Percentiles rank a stretch among this genome's conserved stretches.
These are phyloP conservation scores for Fusarium ramigenum DNA, from an alignment of 2,329 filamentous ascomycete genomes.

Conservation along the genomic window DNA sequence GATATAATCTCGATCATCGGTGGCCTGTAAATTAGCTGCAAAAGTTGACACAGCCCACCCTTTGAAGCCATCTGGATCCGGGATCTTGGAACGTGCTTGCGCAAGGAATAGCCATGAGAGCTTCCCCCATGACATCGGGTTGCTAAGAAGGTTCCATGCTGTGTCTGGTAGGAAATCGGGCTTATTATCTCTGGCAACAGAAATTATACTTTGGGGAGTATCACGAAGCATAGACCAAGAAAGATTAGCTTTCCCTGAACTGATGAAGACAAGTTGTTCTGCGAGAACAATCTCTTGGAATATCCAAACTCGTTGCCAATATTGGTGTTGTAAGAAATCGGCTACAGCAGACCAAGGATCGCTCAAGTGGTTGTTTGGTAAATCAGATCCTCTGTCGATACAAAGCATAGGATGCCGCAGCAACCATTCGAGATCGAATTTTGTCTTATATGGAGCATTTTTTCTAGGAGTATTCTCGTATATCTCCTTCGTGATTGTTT, in stretches of 20 bases:
- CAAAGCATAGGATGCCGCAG: not conserved
- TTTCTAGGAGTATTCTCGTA: not conserved
- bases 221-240: not conserved
- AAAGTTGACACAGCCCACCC: conserved; percentile 11
- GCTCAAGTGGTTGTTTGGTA: not conserved
- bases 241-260: not conserved
- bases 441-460: not conserved
- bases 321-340: conserved; percentile 1
- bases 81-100: conserved; percentile 7
- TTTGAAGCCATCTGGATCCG: conserved; percentile 10
- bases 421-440: not conserved
- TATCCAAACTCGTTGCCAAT: conserved; percentile 3
- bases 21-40: conserved; percentile 2
- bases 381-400: not conserved
- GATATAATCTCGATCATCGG: not conserved
- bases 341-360: not conserved
- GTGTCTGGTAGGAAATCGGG: not conserved
- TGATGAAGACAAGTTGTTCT: not conserved
- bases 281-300: conserved; percentile 7
- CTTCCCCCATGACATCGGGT: not conserved
- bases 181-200: not conserved
- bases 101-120: not conserved
- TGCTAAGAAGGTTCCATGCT: not conserved
- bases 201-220: not conserved
- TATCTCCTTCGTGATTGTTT: not conserved